Evolutionary conservation across 192 early-diverging fungal genomes (phyloP), one percentile per base, ranked within the genome.

Genomic region (Lobulomyces angularis): DNA sequence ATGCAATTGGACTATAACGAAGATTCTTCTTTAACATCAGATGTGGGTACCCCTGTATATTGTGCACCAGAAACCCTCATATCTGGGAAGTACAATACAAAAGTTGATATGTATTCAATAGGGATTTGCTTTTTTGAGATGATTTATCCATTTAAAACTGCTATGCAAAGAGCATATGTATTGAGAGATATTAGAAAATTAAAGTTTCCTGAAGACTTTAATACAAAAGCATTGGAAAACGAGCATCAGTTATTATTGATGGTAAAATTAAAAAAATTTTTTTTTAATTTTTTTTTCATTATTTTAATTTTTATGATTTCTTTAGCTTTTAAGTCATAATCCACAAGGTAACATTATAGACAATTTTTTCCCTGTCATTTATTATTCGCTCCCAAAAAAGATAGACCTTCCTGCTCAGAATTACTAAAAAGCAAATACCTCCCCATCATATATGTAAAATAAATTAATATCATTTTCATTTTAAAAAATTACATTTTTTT

Each of bases 11-110:
- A 16, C 8, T 25, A 31, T 55, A 14, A 32, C 16, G 31, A 12
- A 32, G 31, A 32, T 32, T 74, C 69, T 30, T 77, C 79, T 16
- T 49, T 86, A 55, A 87, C 84, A 0, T 74, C 69, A 0, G 88
- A 88, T 22, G 76, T 95, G 14, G 92, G 92, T 1, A 97, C 92
- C 0, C 79, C 83, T 0, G 81, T 92, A 12, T 97, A 97, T 53
- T 86, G 84, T 23, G 86, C 90, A 8, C 82, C 78, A 0, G 74
- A 66, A 46, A 50, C 64, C 58, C 0, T 36, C 18, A 53, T 38
- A 8, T 24, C 55, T 52, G 53, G 67, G 56, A 65, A 64, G 24
- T 89, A 89, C 52, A 86, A 79, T 41, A 65, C 76, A 21, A 86
- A 85, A 45, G 82, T 82, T 0, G 86, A 89, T 36, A 81, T 89